These are phyloP conservation scores for Fusarium subglutinans DNA, from an alignment of 2,329 filamentous ascomycete species.

Conservation along the genomic window DNA sequence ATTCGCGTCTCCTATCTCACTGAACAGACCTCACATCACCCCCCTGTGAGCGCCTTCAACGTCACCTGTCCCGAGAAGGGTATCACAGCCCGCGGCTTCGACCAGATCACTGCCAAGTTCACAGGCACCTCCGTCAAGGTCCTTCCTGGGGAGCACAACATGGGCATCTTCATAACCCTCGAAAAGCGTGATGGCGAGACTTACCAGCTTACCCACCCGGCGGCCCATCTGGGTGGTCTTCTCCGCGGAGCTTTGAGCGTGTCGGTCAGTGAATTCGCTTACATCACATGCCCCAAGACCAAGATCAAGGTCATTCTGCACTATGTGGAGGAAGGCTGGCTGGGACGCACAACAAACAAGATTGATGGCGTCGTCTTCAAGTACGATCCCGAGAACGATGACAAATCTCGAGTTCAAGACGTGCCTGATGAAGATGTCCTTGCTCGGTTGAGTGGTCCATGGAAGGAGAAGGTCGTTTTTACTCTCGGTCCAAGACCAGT, in stretches of 20 bases:
- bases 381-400: conserved; percentile 88
- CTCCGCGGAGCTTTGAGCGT: conserved; percentile 88
- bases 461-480: conserved; percentile 77
- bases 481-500: conserved; percentile 67
- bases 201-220: conserved; percentile 93
- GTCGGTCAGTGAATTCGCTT: conserved; percentile 89
- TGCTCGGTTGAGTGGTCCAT: conserved; percentile 82
- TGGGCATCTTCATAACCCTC: conserved; percentile 93
- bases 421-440: conserved; percentile 87
- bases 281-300: conserved; percentile 88
- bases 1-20: conserved; percentile 93
- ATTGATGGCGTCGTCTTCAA: conserved; percentile 91
- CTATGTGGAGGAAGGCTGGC: conserved; percentile 94
- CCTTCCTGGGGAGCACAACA: conserved; percentile 88
- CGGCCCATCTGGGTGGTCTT: conserved; percentile 90
- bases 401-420: conserved; percentile 81
- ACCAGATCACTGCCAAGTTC: conserved; percentile 97
- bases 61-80: conserved; percentile 93
- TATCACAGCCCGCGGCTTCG: conserved; percentile 86
- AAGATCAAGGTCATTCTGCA: conserved; percentile 91
- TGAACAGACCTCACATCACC: conserved; percentile 97
- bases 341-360: conserved; percentile 89
- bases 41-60: conserved; percentile 95
- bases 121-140: conserved; percentile 95
- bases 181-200: conserved; percentile 84